Evolutionary conservation across 257 asterid species (phyloP).

Genomic region (Forsythia viridissima): DNA sequence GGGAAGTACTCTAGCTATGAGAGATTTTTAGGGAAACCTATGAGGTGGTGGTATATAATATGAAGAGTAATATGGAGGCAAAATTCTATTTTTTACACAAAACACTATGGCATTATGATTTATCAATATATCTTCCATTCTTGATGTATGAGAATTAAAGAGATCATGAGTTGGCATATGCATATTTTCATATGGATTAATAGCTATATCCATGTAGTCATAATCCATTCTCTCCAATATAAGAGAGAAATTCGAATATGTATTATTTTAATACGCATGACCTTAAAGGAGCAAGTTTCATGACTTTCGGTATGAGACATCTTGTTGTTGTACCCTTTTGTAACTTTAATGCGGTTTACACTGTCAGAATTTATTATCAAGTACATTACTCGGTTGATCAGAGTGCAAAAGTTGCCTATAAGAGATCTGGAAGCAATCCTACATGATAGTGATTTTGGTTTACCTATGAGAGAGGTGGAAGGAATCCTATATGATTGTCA

Average conservation of each 20-base stretch:
- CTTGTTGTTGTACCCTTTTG: too few species aligned
- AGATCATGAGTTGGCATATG: background rate
- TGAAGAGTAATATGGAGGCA: background rate
- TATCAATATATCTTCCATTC: background rate
- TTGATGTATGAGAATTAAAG: background rate
- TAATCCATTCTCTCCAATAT: background rate
- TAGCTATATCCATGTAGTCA: background rate
- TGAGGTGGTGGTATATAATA: background rate
- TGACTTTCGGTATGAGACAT: background rate
- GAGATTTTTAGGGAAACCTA: background rate
- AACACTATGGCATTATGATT: background rate
- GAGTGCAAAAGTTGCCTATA: background rate
- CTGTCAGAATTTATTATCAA: background rate
- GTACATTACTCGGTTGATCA: background rate
- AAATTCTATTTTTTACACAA: background rate
- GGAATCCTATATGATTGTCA: too few species aligned
- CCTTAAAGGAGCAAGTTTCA: background rate
- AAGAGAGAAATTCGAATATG: background rate
- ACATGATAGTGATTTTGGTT: too few species aligned
- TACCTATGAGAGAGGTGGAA: too few species aligned
- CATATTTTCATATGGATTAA: background rate
- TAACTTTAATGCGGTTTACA: too few species aligned
- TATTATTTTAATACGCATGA: background rate
- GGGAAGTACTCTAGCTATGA: background rate
- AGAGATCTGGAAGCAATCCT: background rate